Evolutionary conservation across 768 basidiomycete genomes (phyloP), one percentile per base, ranked within the genome.

Genomic region (Tephrocybe sp.): DNA sequence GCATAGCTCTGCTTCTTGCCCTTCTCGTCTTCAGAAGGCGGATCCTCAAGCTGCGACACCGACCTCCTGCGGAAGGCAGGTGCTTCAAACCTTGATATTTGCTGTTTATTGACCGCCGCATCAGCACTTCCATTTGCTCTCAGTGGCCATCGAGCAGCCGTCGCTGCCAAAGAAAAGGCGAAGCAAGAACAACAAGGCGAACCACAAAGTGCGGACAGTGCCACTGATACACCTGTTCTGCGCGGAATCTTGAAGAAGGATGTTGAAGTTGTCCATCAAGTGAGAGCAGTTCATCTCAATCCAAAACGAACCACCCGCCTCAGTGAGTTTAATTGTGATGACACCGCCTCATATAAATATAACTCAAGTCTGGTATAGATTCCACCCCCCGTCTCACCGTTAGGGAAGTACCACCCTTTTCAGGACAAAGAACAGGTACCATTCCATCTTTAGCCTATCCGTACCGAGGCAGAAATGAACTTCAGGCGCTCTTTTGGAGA

Each of bases 1-100:
- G 42, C 8, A 30, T 44, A 36, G 34, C 25, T 36, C 20, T 51
- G 17, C 42, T 51, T 18, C 0, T 44, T 14, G 42, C 34, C 4
- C 41, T 51, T 30, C 42, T 51, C 1, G 25, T 51, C 34, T 44
- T 51, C 3, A 43, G 50, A 37, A 51, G 42, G 25, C 50, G 50
- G 14, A 26, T 51, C 6, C 44, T 51, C 34, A 37, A 14, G 3
- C 32, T 30, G 20, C 42, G 34, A 21, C 12, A n/a, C 11, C 50
- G 50, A 24, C 50, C 50, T 28, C 50, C 50, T 25, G 40, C 50
- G 5, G 33, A 44, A 21, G 9, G 50, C 41, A 21, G 36, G 34
- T 51, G 4, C 15, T 36, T 36, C 34, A n/a, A n/a, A 10, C 15
- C 9, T n/a, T 7, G 15, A 36, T 4, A 36, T 36, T 36, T 8